phyloP scores from a whole-genome alignment of 2,329 filamentous ascomycete genomes.

The Emydomyces testavorans region DNA sequence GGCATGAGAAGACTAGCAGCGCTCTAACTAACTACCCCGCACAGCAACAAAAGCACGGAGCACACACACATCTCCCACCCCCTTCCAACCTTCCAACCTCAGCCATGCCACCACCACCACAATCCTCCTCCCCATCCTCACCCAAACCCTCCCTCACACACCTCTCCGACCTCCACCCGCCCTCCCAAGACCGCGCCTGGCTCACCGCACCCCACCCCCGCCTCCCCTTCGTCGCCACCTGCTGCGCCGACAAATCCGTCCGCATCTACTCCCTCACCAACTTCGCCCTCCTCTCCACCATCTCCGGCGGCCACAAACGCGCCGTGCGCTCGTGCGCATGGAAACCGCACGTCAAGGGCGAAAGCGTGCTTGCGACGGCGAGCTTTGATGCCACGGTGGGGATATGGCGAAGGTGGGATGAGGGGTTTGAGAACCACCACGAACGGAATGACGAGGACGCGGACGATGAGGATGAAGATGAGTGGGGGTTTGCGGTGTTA shows the following conservation, averaged over 20 bases:
- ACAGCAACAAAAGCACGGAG: no score
- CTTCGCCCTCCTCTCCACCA: slow-evolving; percentile 64
- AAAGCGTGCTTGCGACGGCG: slow-evolving; percentile 75
- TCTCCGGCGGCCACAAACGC: slow-evolving; percentile 80
- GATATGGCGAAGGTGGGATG: slow-evolving; percentile 59
- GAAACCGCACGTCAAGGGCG: slow-evolving; percentile 59
- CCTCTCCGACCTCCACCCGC: slow-evolving; percentile 44
- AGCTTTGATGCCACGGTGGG: slow-evolving; percentile 91
- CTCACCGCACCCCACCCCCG: slow-evolving; percentile 72
- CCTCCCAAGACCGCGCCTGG: slow-evolving; percentile 60
- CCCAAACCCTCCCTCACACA: slow-evolving; percentile 12
- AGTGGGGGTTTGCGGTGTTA: slow-evolving; percentile 85
- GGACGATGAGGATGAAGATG: slow-evolving; percentile 49
- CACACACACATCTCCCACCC: neutral
- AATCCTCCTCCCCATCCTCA: neutral
- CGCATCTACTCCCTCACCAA: slow-evolving; percentile 79
- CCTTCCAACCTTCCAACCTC: neutral
- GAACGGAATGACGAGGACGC: slow-evolving; percentile 32
- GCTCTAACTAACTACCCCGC: no score
- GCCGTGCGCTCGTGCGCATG: slow-evolving; percentile 77
- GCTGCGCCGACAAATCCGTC: slow-evolving; percentile 73
- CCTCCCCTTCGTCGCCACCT: slow-evolving; percentile 77
- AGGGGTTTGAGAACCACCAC: slow-evolving; percentile 25
- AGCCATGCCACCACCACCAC: neutral
- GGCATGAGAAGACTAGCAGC: no score